Evolutionary conservation across 1,139 yeast species (phyloP), one percentile per base, ranked within the genome.

Genomic region (Sporopachydermia cereana): DNA sequence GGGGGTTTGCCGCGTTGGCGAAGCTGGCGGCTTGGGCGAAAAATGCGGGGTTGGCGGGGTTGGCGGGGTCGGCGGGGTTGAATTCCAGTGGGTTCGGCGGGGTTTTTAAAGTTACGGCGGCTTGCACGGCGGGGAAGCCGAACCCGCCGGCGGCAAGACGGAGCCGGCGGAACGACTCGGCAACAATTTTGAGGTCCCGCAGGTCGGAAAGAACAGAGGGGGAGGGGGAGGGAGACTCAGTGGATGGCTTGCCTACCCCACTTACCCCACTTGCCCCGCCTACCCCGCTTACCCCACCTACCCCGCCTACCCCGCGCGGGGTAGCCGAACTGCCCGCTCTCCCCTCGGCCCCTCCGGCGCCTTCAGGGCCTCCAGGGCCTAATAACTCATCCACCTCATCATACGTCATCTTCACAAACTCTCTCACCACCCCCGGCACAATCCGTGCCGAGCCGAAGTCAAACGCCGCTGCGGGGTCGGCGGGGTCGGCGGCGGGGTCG

Each of bases 361-460:
- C n/a, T n/a, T n/a, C n/a, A n/a, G n/a, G n/a, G n/a, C 4, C 14
- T 49, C n/a, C n/a, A n/a, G n/a, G n/a, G 0, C 50, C 46, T 44
- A 77, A 51, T 1, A 71, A 59, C 12, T 52, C 47, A 50, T 76
- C 75, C 1, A 77, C 80, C 5, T 68, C 61, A 2, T 64, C 60
- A 52, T 79, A 79, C 3, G 79, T 73, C 12, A 72, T 62, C 43
- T 67, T 62, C 3, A 71, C 68, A 45, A 78, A 69, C 14, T 67
- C 68, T 0, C 62, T 58, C 0, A 76, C 66, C 24, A 49, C 24
- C 1, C 76, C 69, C 17, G 74, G 67, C 24, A 59, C 50, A 4
- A 74, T 59, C 18, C 57, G 51, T 16, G 58, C 57, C 3, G 62
- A 51, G 3, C 57, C 54, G 1, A 50, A 42, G 7, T 41, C 43